phyloP scores from a whole-genome alignment of 345 rosid species.

The Turritis glabra region DNA sequence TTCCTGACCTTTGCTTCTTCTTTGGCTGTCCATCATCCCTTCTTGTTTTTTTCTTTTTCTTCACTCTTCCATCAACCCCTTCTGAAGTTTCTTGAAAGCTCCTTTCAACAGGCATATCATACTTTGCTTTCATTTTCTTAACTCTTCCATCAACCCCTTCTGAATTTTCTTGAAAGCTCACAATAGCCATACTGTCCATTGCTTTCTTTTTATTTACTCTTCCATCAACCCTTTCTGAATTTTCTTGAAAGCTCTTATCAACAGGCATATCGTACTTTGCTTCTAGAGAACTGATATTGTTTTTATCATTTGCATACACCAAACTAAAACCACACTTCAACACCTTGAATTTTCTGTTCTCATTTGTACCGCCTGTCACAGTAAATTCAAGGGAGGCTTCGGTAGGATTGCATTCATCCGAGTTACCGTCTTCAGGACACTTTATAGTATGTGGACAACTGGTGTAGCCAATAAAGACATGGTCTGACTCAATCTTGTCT shows the following conservation, averaged over 20 bases:
- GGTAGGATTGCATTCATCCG: not conserved
- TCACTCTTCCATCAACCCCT: not conserved
- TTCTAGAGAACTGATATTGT: not conserved
- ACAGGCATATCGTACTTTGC: slow-evolving; percentile 12
- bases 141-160: not conserved
- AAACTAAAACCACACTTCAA: slow-evolving; percentile 31
- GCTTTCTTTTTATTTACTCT: not conserved
- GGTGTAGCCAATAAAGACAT: slow-evolving; percentile 24
- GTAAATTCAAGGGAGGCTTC: slow-evolving; percentile 22
- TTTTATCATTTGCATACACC: slow-evolving; percentile 28
- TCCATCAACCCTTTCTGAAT: not conserved
- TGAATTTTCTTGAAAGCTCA: slow-evolving; percentile 7
- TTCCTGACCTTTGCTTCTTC: not conserved
- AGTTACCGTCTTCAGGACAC: not conserved
- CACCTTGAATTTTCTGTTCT: not conserved
- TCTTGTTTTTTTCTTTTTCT: not conserved
- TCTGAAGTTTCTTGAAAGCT: no score
- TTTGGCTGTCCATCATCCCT: not conserved
- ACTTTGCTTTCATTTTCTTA: not conserved
- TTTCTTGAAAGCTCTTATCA: not conserved
- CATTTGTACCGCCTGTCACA: slow-evolving; percentile 13
- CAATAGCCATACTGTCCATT: not conserved
- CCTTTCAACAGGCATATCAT: not conserved
- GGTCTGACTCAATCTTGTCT: slow-evolving; percentile 12
- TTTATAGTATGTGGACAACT: slow-evolving; percentile 7